Percentiles rank a stretch among this genome's conserved stretches.
Conservation (phyloP, 768 basidiomycete genomes). For the Boletales sp. region DNA sequence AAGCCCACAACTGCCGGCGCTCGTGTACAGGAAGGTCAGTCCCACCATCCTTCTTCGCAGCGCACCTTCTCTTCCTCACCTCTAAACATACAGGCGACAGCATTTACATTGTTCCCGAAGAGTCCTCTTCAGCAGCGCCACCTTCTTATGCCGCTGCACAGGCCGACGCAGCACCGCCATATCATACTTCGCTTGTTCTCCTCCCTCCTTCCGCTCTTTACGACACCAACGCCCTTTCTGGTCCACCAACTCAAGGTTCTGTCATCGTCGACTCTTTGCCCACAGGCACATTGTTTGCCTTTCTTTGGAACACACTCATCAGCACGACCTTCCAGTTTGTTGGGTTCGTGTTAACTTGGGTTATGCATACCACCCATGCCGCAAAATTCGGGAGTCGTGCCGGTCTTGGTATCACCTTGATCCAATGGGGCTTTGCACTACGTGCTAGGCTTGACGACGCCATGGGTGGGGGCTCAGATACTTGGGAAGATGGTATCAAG, state of each 20-base stretch:
- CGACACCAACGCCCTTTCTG: constrained; percentile 44
- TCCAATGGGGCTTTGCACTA: constrained; percentile 89
- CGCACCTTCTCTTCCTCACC: not conserved
- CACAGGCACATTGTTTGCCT: constrained; percentile 77
- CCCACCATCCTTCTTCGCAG: not conserved
- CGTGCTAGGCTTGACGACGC: constrained; percentile 50
- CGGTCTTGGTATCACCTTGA: constrained; percentile 92
- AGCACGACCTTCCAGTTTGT: constrained; percentile 98
- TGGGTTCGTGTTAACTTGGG: constrained; percentile 89
- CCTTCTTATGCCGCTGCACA: constrained; percentile 92
- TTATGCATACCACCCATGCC: constrained; percentile 90
- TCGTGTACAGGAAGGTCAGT: constrained; percentile 52
- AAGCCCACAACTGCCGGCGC: constrained; percentile 62
- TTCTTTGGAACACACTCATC: constrained; percentile 90
- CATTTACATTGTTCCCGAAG: constrained; percentile 78
- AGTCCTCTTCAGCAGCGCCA: constrained; percentile 75
- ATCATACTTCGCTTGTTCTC: constrained; percentile 97
- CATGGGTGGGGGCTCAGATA: constrained; percentile 30
- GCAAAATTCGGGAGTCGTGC: constrained; percentile 91
- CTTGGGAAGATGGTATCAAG: constrained; percentile 25
- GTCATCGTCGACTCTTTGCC: constrained; percentile 89
- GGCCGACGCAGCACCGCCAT: constrained; percentile 94
- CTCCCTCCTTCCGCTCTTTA: constrained; percentile 48
- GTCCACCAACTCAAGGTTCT: constrained; percentile 47
- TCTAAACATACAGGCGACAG: constrained; percentile 52